Conservation (phyloP, 805 yeast species). For the Yarrowia hollandica region DNA sequence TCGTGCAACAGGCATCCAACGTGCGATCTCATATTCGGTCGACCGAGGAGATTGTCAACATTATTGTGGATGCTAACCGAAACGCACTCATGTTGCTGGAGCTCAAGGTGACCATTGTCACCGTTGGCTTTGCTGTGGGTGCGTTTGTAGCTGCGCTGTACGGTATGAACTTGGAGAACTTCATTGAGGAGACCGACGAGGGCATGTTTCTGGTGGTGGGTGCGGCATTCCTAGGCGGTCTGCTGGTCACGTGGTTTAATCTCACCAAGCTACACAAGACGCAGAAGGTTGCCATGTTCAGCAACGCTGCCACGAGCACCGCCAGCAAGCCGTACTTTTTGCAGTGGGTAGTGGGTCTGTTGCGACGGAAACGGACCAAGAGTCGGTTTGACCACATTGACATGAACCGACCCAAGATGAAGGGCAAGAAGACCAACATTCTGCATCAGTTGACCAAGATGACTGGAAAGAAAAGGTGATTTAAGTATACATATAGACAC, state of each 20-base stretch:
- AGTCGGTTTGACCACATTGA: not conserved
- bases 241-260: conserved; percentile 54
- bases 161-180: conserved; percentile 95
- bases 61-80: conserved; percentile 89
- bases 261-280: conserved; percentile 60
- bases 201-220: conserved; percentile 63
- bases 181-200: conserved; percentile 71
- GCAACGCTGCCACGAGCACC: not conserved
- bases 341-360: not conserved
- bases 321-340: not conserved
- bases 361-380: not conserved
- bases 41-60: conserved; percentile 92
- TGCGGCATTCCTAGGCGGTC: conserved; percentile 47
- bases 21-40: conserved; percentile 79
- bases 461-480: not conserved
- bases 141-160: conserved; percentile 81
- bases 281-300: conserved; percentile 67
- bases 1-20: conserved; percentile 84
- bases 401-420: conserved; percentile 7
- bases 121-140: conserved; percentile 78
- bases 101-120: conserved; percentile 75
- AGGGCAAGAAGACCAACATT: conserved; percentile 17
- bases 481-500: not conserved
- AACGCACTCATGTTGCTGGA: conserved; percentile 90
- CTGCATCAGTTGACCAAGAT: conserved; percentile 23